Base-by-base conservation (phyloP, 768 basidiomycete species). In the Cubamyces sp. region DNA sequence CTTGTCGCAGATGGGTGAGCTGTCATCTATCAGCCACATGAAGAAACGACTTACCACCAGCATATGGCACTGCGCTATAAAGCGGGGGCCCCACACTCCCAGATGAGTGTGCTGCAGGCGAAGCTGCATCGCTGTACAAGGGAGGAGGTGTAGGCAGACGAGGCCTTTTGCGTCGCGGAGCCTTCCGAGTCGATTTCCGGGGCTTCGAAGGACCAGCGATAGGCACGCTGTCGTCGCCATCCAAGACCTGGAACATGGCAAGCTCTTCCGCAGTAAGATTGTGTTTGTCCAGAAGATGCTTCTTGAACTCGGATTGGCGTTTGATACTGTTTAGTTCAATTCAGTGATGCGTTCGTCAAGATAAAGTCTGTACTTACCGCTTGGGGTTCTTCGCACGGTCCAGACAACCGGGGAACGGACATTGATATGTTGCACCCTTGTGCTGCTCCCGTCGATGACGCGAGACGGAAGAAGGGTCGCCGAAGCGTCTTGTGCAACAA, bases 281-380 rank as follows among this genome's bases (percentile, higher is more conserved):
- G 14, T 53, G 51, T 37, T 53, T 53, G 19, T 53, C 15, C 14
- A 9, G 5, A 5, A 53, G 51, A 25, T 53, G 51, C 37, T 53
- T 53, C 19, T 11, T 53, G 37, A 53, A 53, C 39, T 53, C 51
- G 30, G 84, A 83, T 26, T 80, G 80, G 54, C 88, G 86, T 70
- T 87, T 87, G 66, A 89, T 90, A 34, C 87, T 90, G 53, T 18
- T 50, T 15, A 6, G 21, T 9, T 18, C 19, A 46, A 45, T 14
- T n/a, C n/a, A 8, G 50, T 42, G 40, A 58, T 62, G 28, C 47
- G 1, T 8, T 37, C 15, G 19, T 23, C 18, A 28, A 16, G 45
- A 34, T 34, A 5, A 34, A 9, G 34, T 9, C 23, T 12, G 14
- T 26, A 15, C 40, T 26, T n/a, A 57, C 57, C 48, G 40, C 37